Evolutionary conservation across 306 rosid species (phyloP), one percentile per base, ranked within the genome.

Genomic region (Cyclanthera cordifolia): DNA sequence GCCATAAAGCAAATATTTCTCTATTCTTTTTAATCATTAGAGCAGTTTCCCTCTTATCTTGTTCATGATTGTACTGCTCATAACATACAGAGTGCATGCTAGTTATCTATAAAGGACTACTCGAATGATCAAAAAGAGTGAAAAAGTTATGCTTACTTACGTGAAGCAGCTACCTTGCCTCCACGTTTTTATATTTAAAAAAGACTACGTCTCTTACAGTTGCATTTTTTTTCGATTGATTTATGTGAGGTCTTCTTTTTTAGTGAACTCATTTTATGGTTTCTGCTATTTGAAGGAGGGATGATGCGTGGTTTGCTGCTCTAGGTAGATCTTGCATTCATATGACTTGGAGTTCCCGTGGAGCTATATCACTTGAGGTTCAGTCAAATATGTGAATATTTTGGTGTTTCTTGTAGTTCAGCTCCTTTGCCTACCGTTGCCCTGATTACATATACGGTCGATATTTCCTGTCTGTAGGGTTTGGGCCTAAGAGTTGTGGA

Each of bases 241-340:
- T 43, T 13, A 21, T 20, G 37, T 13, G 53, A 24, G 17, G 50
- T 49, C 59, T 17, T 69, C 25, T 20, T 25, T 48, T 60, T 68
- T 41, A 43, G 50, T 56, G 27, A 45, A 76, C 8, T 69, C 47
- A 21, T 34, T 76, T 81, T 24, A 51, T 65, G 54, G 69, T 63
- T 70, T 71, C 21, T 72, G 20, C 53, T 24, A 56, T 54, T 24
- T 14, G 74, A 70, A 93, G 98, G 94, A 87, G 89, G 79, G 94
- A 89, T 67, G 94, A 93, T 80, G 80, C 87, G 73, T 93, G 96
- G 98, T 93, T 93, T 81, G 86, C 90, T 53, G 86, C 90, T 46
- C 82, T 93, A 75, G 98, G 96, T 76, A 82, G 84, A 56, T 83
- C 87, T 74, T 89, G 98, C 75, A 87, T 93, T 82, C 98, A 93